Base-by-base conservation (phyloP, 768 basidiomycete genomes). In the Mycena albidolilacea region DNA sequence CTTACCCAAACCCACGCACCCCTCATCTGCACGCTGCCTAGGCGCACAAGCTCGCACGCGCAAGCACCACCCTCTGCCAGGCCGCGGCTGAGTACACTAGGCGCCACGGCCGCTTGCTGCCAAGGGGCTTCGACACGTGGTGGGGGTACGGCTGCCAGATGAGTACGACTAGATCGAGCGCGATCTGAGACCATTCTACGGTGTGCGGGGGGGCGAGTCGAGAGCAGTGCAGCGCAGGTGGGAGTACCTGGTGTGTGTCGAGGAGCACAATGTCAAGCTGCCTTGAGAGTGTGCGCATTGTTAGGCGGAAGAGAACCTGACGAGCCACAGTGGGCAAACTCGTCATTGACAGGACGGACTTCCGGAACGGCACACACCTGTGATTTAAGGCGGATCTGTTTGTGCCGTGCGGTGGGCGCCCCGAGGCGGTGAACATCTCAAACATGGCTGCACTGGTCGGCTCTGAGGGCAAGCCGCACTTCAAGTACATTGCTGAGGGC, bases 381-480 rank as follows among this genome's bases (percentile, higher is more conserved):
- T 89, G 97, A 75, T 98, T 96, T 91, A 98, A 98, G 88, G 94
- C 96, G 8, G 98, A 99, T 79, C 80, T 99, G 61, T 95, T 99
- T 76, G 97, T 99, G 1, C 98, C 98, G 66, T 99, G 98, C 79
- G 97, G 97, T 84, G 97, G 97, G 63, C 90, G 95, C 38, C 97
- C 97, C 6, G 97, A 97, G 80, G 96, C 97, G 4, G 93, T 99
- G 82, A 98, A 98, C 83, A 94, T 99, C 81, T 95, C 96, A 38
- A 99, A 99, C 78, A 95, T 99, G 75, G 89, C 93, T 57, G 92
- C 92, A 12, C 88, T 99, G 65, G 87, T 96, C 61, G 97, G 98
- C 76, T 83, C 90, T 2, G 98, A 99, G 74, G 97, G 97, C 78
- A 98, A 98, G 81, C 93, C 96, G 11, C 93, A 97, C 86, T 99